Percentiles rank a stretch among this genome's conserved stretches.
Conservation (phyloP, 176 grass and related monocot species). For the Saccharum spontaneum region DNA sequence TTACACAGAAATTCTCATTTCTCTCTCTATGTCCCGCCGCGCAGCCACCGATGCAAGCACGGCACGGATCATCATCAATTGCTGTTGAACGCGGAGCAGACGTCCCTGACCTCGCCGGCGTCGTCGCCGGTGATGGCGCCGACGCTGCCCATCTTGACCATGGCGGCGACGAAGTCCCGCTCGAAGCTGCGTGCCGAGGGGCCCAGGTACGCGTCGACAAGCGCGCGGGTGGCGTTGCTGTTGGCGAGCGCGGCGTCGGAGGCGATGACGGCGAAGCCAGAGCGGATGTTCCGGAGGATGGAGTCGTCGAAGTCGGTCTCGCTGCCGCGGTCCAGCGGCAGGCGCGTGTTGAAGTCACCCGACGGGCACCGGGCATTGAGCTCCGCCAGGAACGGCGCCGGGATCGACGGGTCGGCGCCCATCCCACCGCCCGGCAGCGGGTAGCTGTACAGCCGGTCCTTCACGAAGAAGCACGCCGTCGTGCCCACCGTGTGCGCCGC, state of each 20-base stretch:
- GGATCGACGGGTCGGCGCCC: constrained; percentile 72
- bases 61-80: not conserved
- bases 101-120: constrained; percentile 61
- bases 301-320: constrained; percentile 55
- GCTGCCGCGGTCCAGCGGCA: constrained; percentile 81
- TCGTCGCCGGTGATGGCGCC: constrained; percentile 50
- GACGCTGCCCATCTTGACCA: constrained; percentile 71
- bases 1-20: not conserved
- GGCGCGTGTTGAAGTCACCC: constrained; percentile 64
- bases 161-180: constrained; percentile 56
- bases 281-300: constrained; percentile 74
- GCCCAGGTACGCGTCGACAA: constrained; percentile 72
- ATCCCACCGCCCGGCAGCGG: not conserved
- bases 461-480: constrained; percentile 87
- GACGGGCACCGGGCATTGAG: constrained; percentile 63
- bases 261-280: constrained; percentile 60
- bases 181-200: constrained; percentile 15
- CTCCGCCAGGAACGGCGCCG: constrained; percentile 49
- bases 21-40: not conserved
- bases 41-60: not conserved
- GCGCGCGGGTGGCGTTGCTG: constrained; percentile 40
- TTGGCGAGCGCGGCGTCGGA: constrained; percentile 60
- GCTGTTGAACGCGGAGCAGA: constrained; percentile 61
- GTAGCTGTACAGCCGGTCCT: constrained; percentile 69
- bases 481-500: constrained; percentile 92